Evolutionary conservation across 2,329 filamentous ascomycete genomes (phyloP), one percentile per base, ranked within the genome.

Genomic region (Diaporthe vaccinii): DNA sequence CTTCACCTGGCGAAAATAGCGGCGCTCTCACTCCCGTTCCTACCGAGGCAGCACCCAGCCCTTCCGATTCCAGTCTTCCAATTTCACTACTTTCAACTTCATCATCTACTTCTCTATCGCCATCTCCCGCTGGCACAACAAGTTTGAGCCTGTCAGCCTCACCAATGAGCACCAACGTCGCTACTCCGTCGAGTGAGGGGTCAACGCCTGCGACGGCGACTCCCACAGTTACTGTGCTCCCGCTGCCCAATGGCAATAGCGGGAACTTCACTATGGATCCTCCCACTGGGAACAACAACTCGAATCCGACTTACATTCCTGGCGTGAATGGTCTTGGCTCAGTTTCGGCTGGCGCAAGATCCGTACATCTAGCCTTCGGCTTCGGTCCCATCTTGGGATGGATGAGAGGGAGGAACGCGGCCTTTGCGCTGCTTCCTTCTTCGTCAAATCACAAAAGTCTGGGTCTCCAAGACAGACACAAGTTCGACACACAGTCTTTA

Each of bases 141-240:
- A 55, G 59, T 36, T 36, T 70, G 58, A 57, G 55, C 57, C 51
- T 49, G 61, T n/a, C 69, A 44, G 46, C 75, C 53, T 49, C 58
- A 25, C 34, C 69, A 76, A 41, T 41, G 74, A 72, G 69, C 59
- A 70, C 49, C 57, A 74, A 44, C 12, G 44, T 44, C 73, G 59
- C 69, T 31, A 76, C 73, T 39, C 59, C 62, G 71, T 74, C 75
- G 73, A 70, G 65, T 74, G 75, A 73, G 75, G 75, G 62, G 73
- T 61, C 73, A 65, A 58, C 75, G 55, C 68, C 73, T 49, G 69
- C 68, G 8, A 65, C 49, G 36, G 71, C 73, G 69, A 67, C 49
- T 39, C 62, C 75, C 51, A 70, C 75, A 9, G 46, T 70, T 31
- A 73, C 70, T 41, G 68, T 58, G 34, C 46, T 69, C 39, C 55